These are phyloP conservation scores for Torulaspora quercuum DNA, from an alignment of 805 yeast species.

Conservation along the genomic window DNA sequence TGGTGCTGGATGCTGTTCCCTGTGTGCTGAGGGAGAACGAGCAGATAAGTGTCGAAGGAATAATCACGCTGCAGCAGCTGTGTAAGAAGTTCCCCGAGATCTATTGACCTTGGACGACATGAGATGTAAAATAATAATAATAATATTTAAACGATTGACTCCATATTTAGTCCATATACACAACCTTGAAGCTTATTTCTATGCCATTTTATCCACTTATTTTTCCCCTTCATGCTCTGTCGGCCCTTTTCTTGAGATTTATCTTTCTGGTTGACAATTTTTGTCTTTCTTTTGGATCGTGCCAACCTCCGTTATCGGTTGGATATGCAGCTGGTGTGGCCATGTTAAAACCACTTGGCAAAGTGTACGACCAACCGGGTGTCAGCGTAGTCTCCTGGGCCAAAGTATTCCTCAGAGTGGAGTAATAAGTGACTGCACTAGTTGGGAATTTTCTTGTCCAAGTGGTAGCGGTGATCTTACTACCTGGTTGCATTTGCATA, in stretches of 20 bases:
- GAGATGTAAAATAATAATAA: background rate
- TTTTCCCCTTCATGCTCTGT: too few relatives aligned
- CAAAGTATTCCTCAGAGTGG: constrained; percentile 39
- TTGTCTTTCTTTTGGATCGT: constrained; percentile 57
- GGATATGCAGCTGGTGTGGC: constrained; percentile 74
- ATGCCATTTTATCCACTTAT: too few relatives aligned
- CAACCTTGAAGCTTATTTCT: background rate
- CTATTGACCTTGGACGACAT: constrained; percentile 22
- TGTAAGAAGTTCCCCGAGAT: constrained; percentile 33
- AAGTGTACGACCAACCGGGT: constrained; percentile 77
- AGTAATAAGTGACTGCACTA: constrained; percentile 59
- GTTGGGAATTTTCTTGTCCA: constrained; percentile 69
- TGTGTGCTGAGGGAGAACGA: constrained; percentile 31
- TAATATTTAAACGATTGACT: background rate
- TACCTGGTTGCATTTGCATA: constrained; percentile 86
- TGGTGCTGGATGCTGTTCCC: constrained; percentile 35
- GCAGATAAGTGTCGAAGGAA: constrained; percentile 32
- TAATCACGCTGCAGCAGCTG: constrained; percentile 34
- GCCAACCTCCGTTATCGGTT: constrained; percentile 54
- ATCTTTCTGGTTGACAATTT: constrained; percentile 32
- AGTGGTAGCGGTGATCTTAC: constrained; percentile 59
- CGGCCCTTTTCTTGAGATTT: constrained; percentile 16
- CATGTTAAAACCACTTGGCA: constrained; percentile 58
- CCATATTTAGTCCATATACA: constrained; percentile 2
- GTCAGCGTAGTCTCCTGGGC: constrained; percentile 64